phyloP scores from a whole-genome alignment of 345 rosid genomes.

The Capsella bursapastoris region DNA sequence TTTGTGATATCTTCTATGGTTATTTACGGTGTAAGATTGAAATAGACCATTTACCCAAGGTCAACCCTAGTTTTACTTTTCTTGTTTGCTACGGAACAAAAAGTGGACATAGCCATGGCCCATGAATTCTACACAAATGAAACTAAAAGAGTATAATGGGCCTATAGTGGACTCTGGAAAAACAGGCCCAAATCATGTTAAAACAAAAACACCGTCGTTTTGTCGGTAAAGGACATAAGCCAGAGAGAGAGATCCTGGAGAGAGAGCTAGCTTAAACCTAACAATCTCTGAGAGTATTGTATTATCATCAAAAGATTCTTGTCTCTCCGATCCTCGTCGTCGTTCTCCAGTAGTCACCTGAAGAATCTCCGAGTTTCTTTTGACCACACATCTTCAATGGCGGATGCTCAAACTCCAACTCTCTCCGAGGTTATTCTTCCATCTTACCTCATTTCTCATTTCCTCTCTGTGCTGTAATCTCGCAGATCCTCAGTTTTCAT shows the following conservation, averaged over 20 bases:
- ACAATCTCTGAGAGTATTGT: constrained; percentile 8
- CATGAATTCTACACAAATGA: no score
- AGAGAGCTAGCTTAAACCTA: constrained; percentile 36
- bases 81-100: no score
- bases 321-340: constrained; percentile 40
- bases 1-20: background rate
- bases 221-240: constrained; percentile 11
- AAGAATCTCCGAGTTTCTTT: constrained; percentile 30
- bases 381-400: constrained; percentile 57
- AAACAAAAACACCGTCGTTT: constrained; percentile 23
- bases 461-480: background rate
- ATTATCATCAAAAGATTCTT: constrained; percentile 32
- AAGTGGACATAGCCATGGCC: no score
- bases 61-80: no score
- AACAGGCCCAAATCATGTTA: background rate
- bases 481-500: constrained; percentile 23
- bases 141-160: constrained; percentile 2
- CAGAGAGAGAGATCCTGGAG: constrained; percentile 18
- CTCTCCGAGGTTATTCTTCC: constrained; percentile 70
- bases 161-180: background rate
- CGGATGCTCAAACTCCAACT: constrained; percentile 49
- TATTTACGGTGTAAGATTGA: constrained; percentile 3
- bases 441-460: constrained; percentile 3
- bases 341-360: constrained; percentile 26
- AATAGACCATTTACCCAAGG: no score